Evolutionary conservation across 352 stramenopile species (phyloP).

Genomic region (Phytophthora podocarpi): DNA sequence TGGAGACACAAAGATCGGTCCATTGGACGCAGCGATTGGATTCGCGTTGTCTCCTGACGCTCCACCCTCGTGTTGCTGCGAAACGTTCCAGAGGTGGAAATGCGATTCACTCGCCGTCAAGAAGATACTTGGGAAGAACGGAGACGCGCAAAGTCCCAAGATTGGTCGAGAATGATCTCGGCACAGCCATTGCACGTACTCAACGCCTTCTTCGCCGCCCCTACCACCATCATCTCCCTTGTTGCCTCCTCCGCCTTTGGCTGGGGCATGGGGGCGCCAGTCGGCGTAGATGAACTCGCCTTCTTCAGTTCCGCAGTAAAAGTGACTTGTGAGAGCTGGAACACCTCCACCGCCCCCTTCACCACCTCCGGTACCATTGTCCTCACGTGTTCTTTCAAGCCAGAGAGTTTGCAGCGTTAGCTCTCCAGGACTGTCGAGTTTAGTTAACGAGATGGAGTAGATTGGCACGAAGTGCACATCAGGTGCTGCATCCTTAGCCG

Average conservation of each 20-base stretch:
- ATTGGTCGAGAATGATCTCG: slow-evolving; percentile 88
- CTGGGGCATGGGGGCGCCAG: slow-evolving; percentile 78
- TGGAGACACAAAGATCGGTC: slow-evolving; percentile 88
- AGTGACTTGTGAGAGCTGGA: slow-evolving; percentile 56
- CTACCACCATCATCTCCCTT: slow-evolving; percentile 45
- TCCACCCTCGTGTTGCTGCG: slow-evolving; percentile 35
- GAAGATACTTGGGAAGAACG: slow-evolving; percentile 92
- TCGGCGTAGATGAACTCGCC: slow-evolving; percentile 91
- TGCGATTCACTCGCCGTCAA: slow-evolving; percentile 89
- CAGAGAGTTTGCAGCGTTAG: slow-evolving; percentile 69
- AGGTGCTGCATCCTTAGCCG: slow-evolving; percentile 58
- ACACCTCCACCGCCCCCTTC: slow-evolving; percentile 8
- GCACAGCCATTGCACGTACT: slow-evolving; percentile 93
- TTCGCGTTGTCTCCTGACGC: background rate
- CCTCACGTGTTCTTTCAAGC: slow-evolving; percentile 70
- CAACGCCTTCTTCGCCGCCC: slow-evolving; percentile 62
- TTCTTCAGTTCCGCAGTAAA: slow-evolving; percentile 89
- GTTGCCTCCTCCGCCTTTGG: slow-evolving; percentile 31
- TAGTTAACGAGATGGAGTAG: slow-evolving; percentile 81
- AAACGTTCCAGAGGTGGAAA: slow-evolving; percentile 93
- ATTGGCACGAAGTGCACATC: slow-evolving; percentile 87
- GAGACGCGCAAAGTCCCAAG: slow-evolving; percentile 81
- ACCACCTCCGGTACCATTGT: slow-evolving; percentile 26
- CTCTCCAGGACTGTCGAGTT: slow-evolving; percentile 73
- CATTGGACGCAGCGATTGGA: slow-evolving; percentile 37